phyloP scores from a whole-genome alignment of 352 stramenopile genomes.

The Pythium vanterpoolii region DNA sequence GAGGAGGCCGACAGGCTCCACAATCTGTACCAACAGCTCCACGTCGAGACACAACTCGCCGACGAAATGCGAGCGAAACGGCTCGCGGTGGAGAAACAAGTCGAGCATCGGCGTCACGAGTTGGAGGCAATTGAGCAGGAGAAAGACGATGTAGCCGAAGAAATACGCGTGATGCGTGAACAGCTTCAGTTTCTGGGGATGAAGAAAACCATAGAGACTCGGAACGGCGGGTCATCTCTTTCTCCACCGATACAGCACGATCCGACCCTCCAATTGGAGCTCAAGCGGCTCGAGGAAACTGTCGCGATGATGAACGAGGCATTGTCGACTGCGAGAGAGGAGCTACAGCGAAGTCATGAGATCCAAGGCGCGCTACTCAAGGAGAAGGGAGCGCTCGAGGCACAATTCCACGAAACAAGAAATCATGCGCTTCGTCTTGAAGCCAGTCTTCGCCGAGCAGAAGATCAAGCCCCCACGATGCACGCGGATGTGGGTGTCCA shows the following conservation, averaged over 20 bases:
- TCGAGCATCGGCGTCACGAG: slow-evolving; percentile 28
- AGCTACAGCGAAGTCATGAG: slow-evolving; percentile 46
- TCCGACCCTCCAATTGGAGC: slow-evolving; percentile 27
- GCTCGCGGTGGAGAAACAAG: slow-evolving; percentile 26
- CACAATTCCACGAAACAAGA: slow-evolving; percentile 29
- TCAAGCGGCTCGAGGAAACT: slow-evolving; percentile 38
- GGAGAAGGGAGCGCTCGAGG: slow-evolving; percentile 43
- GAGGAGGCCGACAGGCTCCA: slow-evolving; percentile 46
- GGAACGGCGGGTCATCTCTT: not conserved
- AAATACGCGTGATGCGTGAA: slow-evolving; percentile 45
- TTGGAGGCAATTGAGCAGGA: slow-evolving; percentile 35
- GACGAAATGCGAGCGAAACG: slow-evolving; percentile 41
- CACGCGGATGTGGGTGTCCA: slow-evolving; percentile 16
- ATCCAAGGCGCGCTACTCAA: slow-evolving; percentile 34
- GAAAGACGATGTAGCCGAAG: slow-evolving; percentile 32
- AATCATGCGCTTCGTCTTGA: slow-evolving; percentile 21
- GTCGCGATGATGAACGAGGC: slow-evolving; percentile 41
- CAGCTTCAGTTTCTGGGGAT: slow-evolving; percentile 48
- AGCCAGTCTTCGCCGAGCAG: slow-evolving; percentile 5
- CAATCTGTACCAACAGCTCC: slow-evolving; percentile 50
- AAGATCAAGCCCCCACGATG: slow-evolving; percentile 19
- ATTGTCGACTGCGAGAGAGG: slow-evolving; percentile 34
- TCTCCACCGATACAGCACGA: not conserved
- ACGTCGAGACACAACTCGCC: slow-evolving; percentile 39
- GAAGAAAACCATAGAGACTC: slow-evolving; percentile 45